Percentiles rank a stretch among this genome's conserved stretches.
Evolutionary conservation across 2,329 filamentous ascomycete genomes (phyloP).

Genomic region (Leptoxyphium fumago): DNA sequence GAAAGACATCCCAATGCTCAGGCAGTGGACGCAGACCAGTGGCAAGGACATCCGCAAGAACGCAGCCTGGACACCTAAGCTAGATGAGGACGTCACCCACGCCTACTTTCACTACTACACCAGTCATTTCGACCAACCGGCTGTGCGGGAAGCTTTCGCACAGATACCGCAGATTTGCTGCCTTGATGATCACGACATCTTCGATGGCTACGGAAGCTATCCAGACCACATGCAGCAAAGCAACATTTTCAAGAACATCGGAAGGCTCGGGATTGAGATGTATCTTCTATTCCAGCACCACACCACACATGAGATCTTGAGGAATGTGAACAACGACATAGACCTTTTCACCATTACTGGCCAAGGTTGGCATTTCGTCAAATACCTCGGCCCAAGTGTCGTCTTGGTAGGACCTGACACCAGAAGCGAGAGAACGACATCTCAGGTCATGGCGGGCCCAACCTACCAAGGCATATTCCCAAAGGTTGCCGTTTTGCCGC

Average conservation of each 20-base stretch:
- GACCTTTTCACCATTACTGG: constrained; percentile 95
- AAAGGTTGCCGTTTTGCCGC: constrained; percentile 78
- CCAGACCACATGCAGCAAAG: constrained; percentile 97
- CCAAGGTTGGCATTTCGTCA: constrained; percentile 97
- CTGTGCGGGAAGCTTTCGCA: constrained; percentile 85
- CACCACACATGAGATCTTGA: constrained; percentile 83
- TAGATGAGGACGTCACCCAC: constrained; percentile 89
- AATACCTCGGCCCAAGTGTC: constrained; percentile 82
- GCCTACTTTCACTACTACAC: constrained; percentile 99
- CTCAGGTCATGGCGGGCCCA: constrained; percentile 85
- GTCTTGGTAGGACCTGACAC: constrained; percentile 84
- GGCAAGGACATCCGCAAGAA: constrained; percentile 88
- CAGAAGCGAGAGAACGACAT: constrained; percentile 76
- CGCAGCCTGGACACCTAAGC: constrained; percentile 78
- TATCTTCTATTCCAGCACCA: constrained; percentile 97
- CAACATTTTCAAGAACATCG: constrained; percentile 96
- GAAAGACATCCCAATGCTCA: constrained; percentile 87
- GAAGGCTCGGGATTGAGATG: constrained; percentile 89
- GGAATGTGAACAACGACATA: constrained; percentile 72
- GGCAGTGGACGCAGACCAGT: constrained; percentile 87
- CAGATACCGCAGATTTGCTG: constrained; percentile 91
- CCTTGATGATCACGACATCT: constrained; percentile 95
- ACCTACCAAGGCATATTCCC: constrained; percentile 97
- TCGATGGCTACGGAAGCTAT: constrained; percentile 94
- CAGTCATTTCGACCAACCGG: constrained; percentile 94